Evolutionary conservation across 345 rosid species (phyloP).

Genomic region (Citrus inodora): DNA sequence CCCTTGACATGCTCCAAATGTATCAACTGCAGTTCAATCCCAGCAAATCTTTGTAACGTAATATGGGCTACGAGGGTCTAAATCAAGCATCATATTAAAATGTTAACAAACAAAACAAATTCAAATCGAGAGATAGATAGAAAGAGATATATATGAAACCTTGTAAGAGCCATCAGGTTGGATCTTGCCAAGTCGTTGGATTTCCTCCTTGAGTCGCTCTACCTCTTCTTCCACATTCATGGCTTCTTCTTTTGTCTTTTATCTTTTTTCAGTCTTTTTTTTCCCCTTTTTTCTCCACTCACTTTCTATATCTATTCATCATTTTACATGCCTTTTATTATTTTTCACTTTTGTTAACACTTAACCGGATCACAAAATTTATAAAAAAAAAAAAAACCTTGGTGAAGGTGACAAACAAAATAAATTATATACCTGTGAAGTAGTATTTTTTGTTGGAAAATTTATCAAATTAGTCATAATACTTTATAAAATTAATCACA

Average conservation of each 20-base stretch:
- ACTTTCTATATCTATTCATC: not conserved
- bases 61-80: not conserved
- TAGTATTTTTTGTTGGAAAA: too few relatives aligned
- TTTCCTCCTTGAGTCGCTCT: conserved; percentile 75
- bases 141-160: conserved; percentile 29
- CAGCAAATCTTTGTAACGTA: not conserved
- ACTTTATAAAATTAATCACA: too few relatives aligned
- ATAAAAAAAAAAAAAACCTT: too few relatives aligned
- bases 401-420: not conserved
- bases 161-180: conserved; percentile 90
- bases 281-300: not conserved
- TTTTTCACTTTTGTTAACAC: too few relatives aligned
- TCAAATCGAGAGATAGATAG: not conserved
- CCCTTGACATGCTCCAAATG: not conserved
- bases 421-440: too few relatives aligned
- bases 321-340: not conserved
- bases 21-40: not conserved
- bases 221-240: conserved; percentile 96
- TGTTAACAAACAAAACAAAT: not conserved
- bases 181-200: conserved; percentile 68
- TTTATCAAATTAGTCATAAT: too few relatives aligned
- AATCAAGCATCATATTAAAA: not conserved
- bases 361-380: too few relatives aligned
- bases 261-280: not conserved
- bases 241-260: conserved; percentile 15